phyloP scores from a whole-genome alignment of 768 basidiomycete species.

The Xerocomellus chrysenteron region DNA sequence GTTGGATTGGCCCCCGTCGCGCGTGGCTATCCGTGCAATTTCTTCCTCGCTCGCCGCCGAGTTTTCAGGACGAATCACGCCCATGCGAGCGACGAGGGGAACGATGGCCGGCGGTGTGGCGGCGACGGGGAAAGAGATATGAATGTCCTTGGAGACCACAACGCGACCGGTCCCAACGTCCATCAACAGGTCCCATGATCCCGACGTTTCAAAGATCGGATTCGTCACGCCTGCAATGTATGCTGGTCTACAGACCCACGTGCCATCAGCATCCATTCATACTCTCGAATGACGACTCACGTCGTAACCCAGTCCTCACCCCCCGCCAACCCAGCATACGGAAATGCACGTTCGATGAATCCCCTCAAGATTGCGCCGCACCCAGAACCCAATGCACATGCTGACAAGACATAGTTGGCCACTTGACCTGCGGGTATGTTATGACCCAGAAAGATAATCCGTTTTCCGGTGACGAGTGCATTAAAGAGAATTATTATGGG shows the following conservation, averaged over 20 bases:
- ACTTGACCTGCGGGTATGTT: conserved; percentile 88
- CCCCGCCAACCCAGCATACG: conserved; percentile 88
- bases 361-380: conserved; percentile 83
- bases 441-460: conserved; percentile 94
- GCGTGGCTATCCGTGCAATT: conserved; percentile 49
- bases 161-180: conserved; percentile 88
- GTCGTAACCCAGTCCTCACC: conserved; percentile 88
- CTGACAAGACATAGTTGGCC: conserved; percentile 87
- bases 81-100: conserved; percentile 53
- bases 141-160: conserved; percentile 84
- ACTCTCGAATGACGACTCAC: conserved; percentile 46
- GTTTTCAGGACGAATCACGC: conserved; percentile 63
- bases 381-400: conserved; percentile 90
- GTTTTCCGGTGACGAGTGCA: conserved; percentile 90
- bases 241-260: conserved; percentile 58
- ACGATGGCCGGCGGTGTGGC: conserved; percentile 40
- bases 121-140: conserved; percentile 49
- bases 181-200: conserved; percentile 90
- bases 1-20: conserved; percentile 50
- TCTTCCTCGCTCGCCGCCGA: conserved; percentile 70
- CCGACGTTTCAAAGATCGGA: conserved; percentile 87
- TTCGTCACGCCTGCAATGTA: conserved; percentile 98
- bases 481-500: conserved; percentile 96
- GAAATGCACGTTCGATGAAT: conserved; percentile 89
- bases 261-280: conserved; percentile 3